Conservation (phyloP, 2,329 filamentous ascomycete genomes). For the Alternaria tenuissima region DNA sequence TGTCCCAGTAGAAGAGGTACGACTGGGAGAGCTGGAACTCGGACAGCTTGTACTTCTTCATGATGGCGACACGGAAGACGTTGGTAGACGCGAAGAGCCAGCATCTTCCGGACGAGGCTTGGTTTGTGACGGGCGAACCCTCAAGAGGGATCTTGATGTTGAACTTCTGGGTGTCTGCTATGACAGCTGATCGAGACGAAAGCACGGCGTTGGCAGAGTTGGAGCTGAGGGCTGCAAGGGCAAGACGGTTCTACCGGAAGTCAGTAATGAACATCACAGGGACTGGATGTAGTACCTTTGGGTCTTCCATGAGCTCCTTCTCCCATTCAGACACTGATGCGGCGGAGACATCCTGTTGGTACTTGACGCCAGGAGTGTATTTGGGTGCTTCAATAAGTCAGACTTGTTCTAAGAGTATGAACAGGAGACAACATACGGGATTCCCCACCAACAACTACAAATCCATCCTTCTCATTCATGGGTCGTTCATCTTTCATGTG, state of each 20-base stretch:
- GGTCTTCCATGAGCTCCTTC: constrained; percentile 67
- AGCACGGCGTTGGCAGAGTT: constrained; percentile 73
- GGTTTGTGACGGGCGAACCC: constrained; percentile 84
- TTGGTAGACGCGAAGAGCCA: constrained; percentile 96
- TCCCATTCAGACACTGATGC: constrained; percentile 67
- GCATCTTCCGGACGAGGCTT: constrained; percentile 81
- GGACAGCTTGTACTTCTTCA: constrained; percentile 80
- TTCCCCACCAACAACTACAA: constrained; percentile 61
- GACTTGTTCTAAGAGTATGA: not conserved
- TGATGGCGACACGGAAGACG: constrained; percentile 86
- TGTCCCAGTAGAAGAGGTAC: constrained; percentile 94
- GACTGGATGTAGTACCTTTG: constrained; percentile 60
- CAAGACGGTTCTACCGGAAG: constrained; percentile 68
- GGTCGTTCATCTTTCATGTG: constrained; percentile 54
- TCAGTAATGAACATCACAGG: not conserved
- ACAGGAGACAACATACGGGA: constrained; percentile 41
- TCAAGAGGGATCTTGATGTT: constrained; percentile 84
- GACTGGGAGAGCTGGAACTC: constrained; percentile 86
- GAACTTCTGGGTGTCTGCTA: constrained; percentile 80
- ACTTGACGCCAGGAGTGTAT: constrained; percentile 37
- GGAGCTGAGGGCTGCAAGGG: constrained; percentile 74
- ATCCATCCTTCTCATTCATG: constrained; percentile 61
- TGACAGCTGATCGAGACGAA: constrained; percentile 67
- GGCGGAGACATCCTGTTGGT: constrained; percentile 57
- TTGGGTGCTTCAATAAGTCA: constrained; percentile 29